Conservation (phyloP, 345 rosid species). For the Trapa bicornis region DNA sequence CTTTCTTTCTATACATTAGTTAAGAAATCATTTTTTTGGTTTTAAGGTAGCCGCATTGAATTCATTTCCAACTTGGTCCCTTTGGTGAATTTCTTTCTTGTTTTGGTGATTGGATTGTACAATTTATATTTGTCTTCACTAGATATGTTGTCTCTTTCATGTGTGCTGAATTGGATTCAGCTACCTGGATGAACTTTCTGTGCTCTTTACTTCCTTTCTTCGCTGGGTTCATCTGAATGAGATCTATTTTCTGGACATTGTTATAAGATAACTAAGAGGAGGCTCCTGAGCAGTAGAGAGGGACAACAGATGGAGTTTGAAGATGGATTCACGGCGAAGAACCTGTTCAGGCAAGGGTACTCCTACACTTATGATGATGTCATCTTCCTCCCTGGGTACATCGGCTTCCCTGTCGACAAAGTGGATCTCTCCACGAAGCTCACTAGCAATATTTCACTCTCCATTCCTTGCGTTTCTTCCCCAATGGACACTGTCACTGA, state of each 20-base stretch:
- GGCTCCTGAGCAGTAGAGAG: background rate
- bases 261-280: background rate
- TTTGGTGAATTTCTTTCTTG: too few relatives aligned
- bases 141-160: background rate
- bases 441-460: conserved; percentile 52
- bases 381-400: conserved; percentile 81
- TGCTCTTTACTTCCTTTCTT: background rate
- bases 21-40: too few relatives aligned
- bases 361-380: conserved; percentile 90
- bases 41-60: too few relatives aligned
- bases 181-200: background rate
- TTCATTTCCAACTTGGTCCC: too few relatives aligned
- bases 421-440: conserved; percentile 64
- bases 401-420: conserved; percentile 75
- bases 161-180: background rate
- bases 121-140: background rate
- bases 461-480: conserved; percentile 78
- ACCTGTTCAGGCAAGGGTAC: conserved; percentile 54
- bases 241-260: background rate
- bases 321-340: conserved; percentile 57
- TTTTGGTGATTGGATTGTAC: background rate
- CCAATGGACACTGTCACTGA: conserved; percentile 97
- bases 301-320: conserved; percentile 16
- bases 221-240: background rate
- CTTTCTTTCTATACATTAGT: too few relatives aligned